These are phyloP conservation scores for Heliamphora pulchella DNA, from an alignment of 179 eudicot genomes.

Conservation along the genomic window DNA sequence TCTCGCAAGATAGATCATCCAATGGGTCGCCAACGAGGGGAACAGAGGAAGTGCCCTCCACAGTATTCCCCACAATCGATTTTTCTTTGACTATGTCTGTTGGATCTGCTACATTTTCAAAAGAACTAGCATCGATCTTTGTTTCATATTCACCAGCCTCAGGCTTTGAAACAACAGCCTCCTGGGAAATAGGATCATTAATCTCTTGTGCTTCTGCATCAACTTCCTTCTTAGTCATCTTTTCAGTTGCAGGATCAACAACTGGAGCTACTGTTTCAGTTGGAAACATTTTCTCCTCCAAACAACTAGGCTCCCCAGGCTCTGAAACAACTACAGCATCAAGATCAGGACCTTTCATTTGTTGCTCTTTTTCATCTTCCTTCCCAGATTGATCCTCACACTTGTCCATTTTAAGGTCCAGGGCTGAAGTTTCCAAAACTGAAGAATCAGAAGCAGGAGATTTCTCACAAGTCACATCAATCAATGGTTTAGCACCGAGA, in stretches of 20 bases:
- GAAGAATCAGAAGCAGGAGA: not conserved
- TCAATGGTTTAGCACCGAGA: not conserved
- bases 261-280: conserved; percentile 2
- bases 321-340: conserved; percentile 4
- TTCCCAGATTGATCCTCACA: not conserved
- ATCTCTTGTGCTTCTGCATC: conserved; percentile 1
- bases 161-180: not conserved
- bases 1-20: conserved; percentile 1
- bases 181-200: not conserved
- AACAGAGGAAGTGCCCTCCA: conserved; percentile 8
- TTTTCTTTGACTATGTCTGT: not conserved
- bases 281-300: conserved; percentile 7
- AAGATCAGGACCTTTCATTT: not conserved
- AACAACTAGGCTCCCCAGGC: conserved; percentile 2
- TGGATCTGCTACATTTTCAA: not conserved
- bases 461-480: not conserved
- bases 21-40: conserved; percentile 4
- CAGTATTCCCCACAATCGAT: not conserved
- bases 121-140: not conserved
- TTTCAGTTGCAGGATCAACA: not conserved
- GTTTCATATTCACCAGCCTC: not conserved
- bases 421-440: not conserved
- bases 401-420: conserved; percentile 1
- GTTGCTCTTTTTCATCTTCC: conserved; percentile 1
- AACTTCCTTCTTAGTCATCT: not conserved